Evolutionary conservation across 1,284 basidiomycete genomes (phyloP), one percentile per base, ranked within the genome.

Genomic region (Ceratobasidium sp.): DNA sequence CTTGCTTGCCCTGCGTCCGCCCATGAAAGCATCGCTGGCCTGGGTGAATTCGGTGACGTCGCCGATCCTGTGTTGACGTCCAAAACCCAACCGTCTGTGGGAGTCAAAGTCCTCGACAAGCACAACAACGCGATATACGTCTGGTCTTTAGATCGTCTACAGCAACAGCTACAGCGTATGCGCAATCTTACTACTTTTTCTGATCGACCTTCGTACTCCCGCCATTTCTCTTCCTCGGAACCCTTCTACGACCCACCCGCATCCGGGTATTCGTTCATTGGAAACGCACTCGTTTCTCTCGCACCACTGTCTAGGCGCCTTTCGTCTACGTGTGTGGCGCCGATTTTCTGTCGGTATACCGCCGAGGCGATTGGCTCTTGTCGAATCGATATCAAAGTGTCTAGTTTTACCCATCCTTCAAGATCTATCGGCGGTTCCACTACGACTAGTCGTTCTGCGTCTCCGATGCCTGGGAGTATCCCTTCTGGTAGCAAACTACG

Each of bases 11-110:
- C 96, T 3, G 89, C 88, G 20, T 98, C 96, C 20, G 92, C 93
- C 2, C 89, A 96, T 56, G 96, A 96, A 82, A 92, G 92, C 38
- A 93, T 96, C 79, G 94, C 94, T 33, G 95, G 95, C 2, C 86
- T 98, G 54, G 93, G 95, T 84, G 94, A 96, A 82, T 95, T 98
- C 83, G 97, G 97, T 42, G 96, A 98, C 81, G 94, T 96, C n/a
- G 90, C 92, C 26, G 94, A 96, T 84, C 91, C 93, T 1, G 88
- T 91, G 3, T 87, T 93, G 1, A 88, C 90, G 1, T 91, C 91
- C 7, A 86, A 89, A 10, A 91, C 91, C 0, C 94, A 96, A 80
- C 95, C 97, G 0, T 93, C 93, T 38, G 93, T 97, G 23, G 94
- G 92, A 48, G 88, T 98, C 86, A 98, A 97, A 84, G 94, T 99